Evolutionary conservation across 257 asterid genomes (phyloP), one percentile per base, ranked within the genome.

Genomic region (Solanum paucissectum): DNA sequence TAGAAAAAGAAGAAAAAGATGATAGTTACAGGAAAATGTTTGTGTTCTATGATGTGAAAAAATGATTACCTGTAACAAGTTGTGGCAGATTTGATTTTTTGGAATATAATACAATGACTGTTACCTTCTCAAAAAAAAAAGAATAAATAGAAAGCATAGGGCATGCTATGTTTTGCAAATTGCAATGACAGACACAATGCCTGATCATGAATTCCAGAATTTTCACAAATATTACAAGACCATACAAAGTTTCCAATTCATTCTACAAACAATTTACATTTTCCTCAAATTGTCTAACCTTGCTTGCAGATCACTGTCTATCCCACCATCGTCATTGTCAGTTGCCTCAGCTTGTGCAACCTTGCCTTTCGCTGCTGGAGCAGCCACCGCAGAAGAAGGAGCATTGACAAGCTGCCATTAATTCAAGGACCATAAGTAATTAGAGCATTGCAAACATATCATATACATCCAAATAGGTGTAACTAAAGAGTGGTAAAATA

Each of bases 211-310:
- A 76, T 84, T 79, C 81, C 23, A 81, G 42, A 36, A 84, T 90
- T 82, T 91, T 87, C 89, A 89, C 77, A 88, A 86, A 88, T 90
- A 77, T 92, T 88, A 92, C 95, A 93, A 74, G 66, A 89, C 88
- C 91, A 89, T 42, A 86, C 83, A 79, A 87, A 42, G 58, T 37
- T 85, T 86, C 77, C 58, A 73, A 73, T 85, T 90, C 81, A 84
- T 72, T 89, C 23, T 73, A 25, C 18, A 88, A 32, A 64, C 71
- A 60, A 88, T 86, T 90, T 91, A 97, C 99, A 95, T 95, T 92
- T 83, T 95, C 91, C 99, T 95, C 95, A 97, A 88, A 86, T 97
- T 97, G 93, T 97, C 99, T 93, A 97, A 93, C 96, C 99, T 95
- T 87, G 98, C 98, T 92, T 97, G 99, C 86, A 97, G 95, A 88